Percentiles rank a stretch among this genome's conserved stretches.
Conservation (phyloP, 2,329 filamentous ascomycete species). For the Pseudogymnoascus sp. region DNA sequence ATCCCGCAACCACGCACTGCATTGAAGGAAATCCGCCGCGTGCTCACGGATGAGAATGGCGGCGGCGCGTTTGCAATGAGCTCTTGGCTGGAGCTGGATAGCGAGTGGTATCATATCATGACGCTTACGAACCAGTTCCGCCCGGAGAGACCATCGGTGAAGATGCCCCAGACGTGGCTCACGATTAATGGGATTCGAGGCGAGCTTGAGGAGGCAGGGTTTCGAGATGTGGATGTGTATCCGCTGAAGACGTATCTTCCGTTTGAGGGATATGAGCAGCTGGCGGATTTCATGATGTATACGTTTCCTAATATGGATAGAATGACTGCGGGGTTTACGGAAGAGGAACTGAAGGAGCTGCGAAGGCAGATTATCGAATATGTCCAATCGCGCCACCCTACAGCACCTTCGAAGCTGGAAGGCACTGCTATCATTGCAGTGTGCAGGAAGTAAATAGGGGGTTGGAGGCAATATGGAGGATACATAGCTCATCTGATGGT, state of each 20-base stretch:
- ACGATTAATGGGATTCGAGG: constrained; percentile 10
- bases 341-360: neutral
- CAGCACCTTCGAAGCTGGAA: neutral
- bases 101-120: constrained; percentile 12
- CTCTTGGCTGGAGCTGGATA: neutral
- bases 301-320: constrained; percentile 8
- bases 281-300: constrained; percentile 1
- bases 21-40: neutral
- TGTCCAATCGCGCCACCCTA: constrained; percentile 4
- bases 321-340: constrained; percentile 8
- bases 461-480: too few species aligned
- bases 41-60: neutral
- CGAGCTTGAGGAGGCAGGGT: constrained; percentile 12
- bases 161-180: constrained; percentile 9
- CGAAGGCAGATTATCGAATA: constrained; percentile 8
- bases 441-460: constrained; percentile 12
- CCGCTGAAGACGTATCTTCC: constrained; percentile 13
- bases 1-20: neutral
- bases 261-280: constrained; percentile 7
- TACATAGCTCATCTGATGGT: neutral
- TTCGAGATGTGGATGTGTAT: constrained; percentile 11
- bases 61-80: constrained; percentile 10
- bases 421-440: constrained; percentile 14
- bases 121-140: neutral
- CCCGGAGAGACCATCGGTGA: neutral